Evolutionary conservation across 2,329 filamentous ascomycete species (phyloP).

Genomic region (Akanthomyces muscarius): DNA sequence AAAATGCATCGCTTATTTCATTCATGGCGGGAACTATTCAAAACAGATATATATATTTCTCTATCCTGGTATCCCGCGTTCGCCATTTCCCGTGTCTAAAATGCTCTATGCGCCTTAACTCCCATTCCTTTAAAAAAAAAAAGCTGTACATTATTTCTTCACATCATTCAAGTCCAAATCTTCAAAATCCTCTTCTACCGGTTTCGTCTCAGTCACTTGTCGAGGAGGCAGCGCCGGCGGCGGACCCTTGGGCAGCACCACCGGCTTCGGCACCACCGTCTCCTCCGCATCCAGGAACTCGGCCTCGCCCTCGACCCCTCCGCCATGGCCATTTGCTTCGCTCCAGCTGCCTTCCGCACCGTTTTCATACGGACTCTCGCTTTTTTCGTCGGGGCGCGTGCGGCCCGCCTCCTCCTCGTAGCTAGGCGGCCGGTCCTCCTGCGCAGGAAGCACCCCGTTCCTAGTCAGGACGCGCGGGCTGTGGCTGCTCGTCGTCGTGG

Average conservation of each 20-base stretch:
- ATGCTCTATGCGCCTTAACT: not conserved
- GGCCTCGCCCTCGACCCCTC: too few relatives aligned
- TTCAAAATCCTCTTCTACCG: constrained; percentile 9
- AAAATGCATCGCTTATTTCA: not conserved
- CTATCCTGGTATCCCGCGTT: not conserved
- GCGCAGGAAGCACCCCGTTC: not conserved
- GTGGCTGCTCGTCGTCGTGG: not conserved
- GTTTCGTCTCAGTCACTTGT: not conserved
- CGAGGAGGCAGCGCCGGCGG: constrained; percentile 15
- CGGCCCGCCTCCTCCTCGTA: not conserved
- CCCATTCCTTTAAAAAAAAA: too few relatives aligned
- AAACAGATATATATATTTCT: not conserved
- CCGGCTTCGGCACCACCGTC: not conserved
- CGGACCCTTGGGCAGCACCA: constrained; percentile 13
- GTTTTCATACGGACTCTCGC: not conserved
- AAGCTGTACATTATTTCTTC: not conserved
- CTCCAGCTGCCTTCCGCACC: not conserved
- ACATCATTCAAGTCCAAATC: constrained; percentile 14
- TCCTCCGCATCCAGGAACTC: constrained; percentile 6
- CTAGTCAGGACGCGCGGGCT: not conserved
- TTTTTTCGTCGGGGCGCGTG: not conserved
- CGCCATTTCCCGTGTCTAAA: not conserved
- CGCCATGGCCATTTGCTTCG: not conserved
- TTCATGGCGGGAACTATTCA: not conserved
- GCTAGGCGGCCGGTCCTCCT: not conserved